These are phyloP conservation scores for Chlorella sp. DNA, from an alignment of 139 green algal genomes.

Conservation along the genomic window DNA sequence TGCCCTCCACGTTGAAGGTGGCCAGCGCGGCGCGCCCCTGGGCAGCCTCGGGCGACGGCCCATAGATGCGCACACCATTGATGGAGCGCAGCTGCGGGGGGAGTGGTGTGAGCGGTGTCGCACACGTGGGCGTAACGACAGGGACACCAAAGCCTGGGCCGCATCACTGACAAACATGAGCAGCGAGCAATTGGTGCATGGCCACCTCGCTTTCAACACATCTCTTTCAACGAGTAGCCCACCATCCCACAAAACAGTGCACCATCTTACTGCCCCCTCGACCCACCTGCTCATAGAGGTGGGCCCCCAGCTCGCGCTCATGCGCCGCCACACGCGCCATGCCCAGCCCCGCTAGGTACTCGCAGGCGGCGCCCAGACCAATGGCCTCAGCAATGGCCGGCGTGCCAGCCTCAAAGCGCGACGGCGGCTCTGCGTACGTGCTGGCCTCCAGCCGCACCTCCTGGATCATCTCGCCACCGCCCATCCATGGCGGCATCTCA, in stretches of 20 bases:
- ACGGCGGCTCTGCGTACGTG: slow-evolving; percentile 93
- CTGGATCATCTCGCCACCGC: slow-evolving; percentile 98
- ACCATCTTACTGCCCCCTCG: background rate
- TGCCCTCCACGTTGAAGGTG: slow-evolving; percentile 96
- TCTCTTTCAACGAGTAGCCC: too few species aligned
- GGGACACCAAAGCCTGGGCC: too few species aligned
- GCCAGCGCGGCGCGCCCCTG: slow-evolving; percentile 81
- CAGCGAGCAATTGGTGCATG: too few species aligned
- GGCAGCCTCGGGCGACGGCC: slow-evolving; percentile 66
- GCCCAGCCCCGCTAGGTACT: slow-evolving; percentile 81
- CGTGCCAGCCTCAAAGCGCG: slow-evolving; percentile 97
- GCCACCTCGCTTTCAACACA: too few species aligned
- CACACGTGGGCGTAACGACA: too few species aligned
- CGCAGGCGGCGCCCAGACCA: slow-evolving; percentile 75
- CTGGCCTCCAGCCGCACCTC: slow-evolving; percentile 93
- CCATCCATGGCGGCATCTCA: slow-evolving; percentile 96
- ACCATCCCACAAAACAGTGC: background rate
- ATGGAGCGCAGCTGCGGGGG: slow-evolving; percentile 67
- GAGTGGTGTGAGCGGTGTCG: background rate
- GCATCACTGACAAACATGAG: too few species aligned
- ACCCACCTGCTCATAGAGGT: slow-evolving; percentile 80
- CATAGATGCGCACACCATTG: slow-evolving; percentile 87
- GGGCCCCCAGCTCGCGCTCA: slow-evolving; percentile 85
- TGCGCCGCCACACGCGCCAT: slow-evolving; percentile 83
- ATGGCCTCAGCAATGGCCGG: slow-evolving; percentile 92